Conservation (phyloP, 345 rosid species). For the Adansonia digitata region DNA sequence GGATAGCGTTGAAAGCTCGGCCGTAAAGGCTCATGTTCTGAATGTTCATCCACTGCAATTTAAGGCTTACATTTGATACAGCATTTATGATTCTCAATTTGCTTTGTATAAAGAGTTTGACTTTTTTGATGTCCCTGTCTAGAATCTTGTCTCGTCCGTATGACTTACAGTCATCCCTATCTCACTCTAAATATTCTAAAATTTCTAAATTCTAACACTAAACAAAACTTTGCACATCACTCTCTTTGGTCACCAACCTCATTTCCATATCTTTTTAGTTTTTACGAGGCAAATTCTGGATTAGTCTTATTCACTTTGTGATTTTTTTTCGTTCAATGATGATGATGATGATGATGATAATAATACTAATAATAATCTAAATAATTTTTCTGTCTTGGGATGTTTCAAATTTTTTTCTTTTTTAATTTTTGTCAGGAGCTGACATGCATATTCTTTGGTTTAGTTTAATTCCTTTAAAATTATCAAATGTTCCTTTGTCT, state of each 20-base stretch:
- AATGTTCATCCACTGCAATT: not conserved
- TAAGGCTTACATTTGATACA: not conserved
- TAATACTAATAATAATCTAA: not conserved
- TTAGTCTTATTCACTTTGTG: not conserved
- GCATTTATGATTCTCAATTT: not conserved
- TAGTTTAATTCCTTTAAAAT: not conserved
- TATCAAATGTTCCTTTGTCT: not conserved
- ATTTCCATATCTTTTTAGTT: not conserved
- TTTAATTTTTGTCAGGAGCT: not conserved
- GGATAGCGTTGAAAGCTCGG: not conserved
- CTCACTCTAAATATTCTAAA: no score
- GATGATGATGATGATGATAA: no score
- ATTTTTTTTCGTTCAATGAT: no score
- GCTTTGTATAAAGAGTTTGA: not conserved
- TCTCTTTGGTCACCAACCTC: conserved; percentile 16
- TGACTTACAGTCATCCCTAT: no score
- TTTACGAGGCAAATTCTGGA: not conserved
- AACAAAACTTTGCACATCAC: no score
- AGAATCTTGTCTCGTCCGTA: not conserved
- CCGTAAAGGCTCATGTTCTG: not conserved
- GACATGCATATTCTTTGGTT: conserved; percentile 8
- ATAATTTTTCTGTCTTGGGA: not conserved
- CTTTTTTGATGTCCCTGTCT: not conserved
- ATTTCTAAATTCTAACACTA: no score
- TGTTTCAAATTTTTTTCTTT: not conserved